These are phyloP conservation scores for Phytopythium ostracodes DNA, from an alignment of 352 stramenopile genomes.

Conservation along the genomic window DNA sequence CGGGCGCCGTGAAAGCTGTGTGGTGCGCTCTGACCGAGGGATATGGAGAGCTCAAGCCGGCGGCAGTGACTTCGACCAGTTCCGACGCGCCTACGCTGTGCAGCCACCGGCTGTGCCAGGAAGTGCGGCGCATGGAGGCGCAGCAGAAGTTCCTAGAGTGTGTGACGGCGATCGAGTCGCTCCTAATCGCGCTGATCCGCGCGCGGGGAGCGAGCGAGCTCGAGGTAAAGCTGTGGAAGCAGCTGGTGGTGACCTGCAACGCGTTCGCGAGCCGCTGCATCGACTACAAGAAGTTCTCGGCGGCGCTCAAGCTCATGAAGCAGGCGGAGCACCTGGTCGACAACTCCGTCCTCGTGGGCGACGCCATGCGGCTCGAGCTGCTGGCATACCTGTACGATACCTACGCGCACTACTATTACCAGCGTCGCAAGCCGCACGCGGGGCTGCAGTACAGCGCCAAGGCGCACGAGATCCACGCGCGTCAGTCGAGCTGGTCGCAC, in stretches of 20 bases:
- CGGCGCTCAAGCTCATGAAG: slow-evolving; percentile 82
- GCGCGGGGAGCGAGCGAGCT: slow-evolving; percentile 47
- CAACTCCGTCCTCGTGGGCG: slow-evolving; percentile 62
- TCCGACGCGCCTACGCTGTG: slow-evolving; percentile 24
- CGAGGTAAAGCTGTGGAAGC: slow-evolving; percentile 81
- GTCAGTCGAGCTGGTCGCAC: slow-evolving; percentile 73
- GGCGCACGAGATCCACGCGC: slow-evolving; percentile 79
- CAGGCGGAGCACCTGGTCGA: slow-evolving; percentile 72
- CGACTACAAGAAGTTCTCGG: slow-evolving; percentile 77
- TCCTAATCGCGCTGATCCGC: slow-evolving; percentile 69
- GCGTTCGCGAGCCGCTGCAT: slow-evolving; percentile 84
- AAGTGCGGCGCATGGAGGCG: slow-evolving; percentile 79
- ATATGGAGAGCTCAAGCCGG: slow-evolving; percentile 23
- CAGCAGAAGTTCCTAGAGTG: slow-evolving; percentile 77
- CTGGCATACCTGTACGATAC: slow-evolving; percentile 83
- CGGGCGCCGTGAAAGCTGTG: slow-evolving; percentile 72
- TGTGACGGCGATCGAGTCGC: slow-evolving; percentile 68
- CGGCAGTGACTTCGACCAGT: background rate
- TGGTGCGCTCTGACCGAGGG: slow-evolving; percentile 73
- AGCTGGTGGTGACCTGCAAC: slow-evolving; percentile 89
- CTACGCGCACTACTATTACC: slow-evolving; percentile 91
- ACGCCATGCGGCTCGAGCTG: slow-evolving; percentile 53
- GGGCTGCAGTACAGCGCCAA: slow-evolving; percentile 83
- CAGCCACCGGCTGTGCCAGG: slow-evolving; percentile 61
- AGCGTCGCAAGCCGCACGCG: slow-evolving; percentile 72